Base-by-base conservation (phyloP, 2,329 filamentous ascomycete genomes). In the Botrytis byssoidea region DNA sequence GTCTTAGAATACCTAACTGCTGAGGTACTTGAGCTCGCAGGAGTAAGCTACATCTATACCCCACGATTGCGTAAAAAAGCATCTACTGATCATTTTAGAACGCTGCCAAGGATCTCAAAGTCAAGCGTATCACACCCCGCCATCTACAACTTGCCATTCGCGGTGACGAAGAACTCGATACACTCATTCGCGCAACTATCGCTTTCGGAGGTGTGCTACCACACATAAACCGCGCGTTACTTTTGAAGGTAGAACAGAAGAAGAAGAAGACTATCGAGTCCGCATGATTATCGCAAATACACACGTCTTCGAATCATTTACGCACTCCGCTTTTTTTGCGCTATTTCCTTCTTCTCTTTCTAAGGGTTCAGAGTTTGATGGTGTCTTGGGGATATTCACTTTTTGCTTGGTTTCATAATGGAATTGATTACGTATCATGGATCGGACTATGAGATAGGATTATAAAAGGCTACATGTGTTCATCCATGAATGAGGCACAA, bases 81-180 rank as follows among this genome's bases (percentile, higher is more conserved):
- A 57, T 7, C 20, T 73, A 66, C 77, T 79, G 68, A 79, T 57
- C 70, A 59, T 22, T 61, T 25, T 80, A 92, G 89, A 99, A 99
- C 83, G 96, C 96, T 71, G 96, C 96, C 84, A 98, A 98, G 89
- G 96, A 99, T 84, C 92, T 98, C 82, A 99, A 98, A 86, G 96
- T 98, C 86, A 99, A 98, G 91, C 96, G 96, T 85, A 99, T 99
- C 85, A 98, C 95, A 20, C 96, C 96, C 73, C 95, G 96, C 83
- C 96, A 99, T 84, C 87, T 99, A 77, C 96, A 99, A 85, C 93
- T 99, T 76, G 96, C 96, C 80, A 99, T 99, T 82, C 94, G 96
- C 81, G 96, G 96, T 82, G 96, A 99, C 84, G 96, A 99, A 86
- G 96, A 99, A 85, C 88, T 99, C 79, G 96, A 99, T 83, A 98